These are phyloP conservation scores for Penicillium brevicompactum DNA, from an alignment of 2,329 filamentous ascomycete species.

Conservation along the genomic window DNA sequence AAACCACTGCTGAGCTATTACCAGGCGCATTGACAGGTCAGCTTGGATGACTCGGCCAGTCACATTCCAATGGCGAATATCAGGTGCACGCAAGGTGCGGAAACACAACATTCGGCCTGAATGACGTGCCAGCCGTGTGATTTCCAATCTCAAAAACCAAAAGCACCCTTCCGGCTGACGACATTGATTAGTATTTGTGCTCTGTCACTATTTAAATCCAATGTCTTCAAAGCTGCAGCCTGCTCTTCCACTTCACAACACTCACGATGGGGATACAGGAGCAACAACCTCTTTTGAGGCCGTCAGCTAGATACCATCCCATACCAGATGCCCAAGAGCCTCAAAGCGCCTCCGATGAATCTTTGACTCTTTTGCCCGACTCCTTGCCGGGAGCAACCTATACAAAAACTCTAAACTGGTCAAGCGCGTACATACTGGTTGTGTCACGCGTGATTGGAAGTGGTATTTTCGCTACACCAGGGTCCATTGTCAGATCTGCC, in stretches of 20 bases:
- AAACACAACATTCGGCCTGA: slow-evolving; percentile 26
- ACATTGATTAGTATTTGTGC: not conserved
- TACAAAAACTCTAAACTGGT: slow-evolving; percentile 64
- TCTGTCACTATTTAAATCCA: not conserved
- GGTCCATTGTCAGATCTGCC: slow-evolving; percentile 65
- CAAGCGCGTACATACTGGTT: slow-evolving; percentile 66
- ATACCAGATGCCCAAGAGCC: not conserved
- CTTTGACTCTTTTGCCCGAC: slow-evolving; percentile 45
- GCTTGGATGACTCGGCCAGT: not conserved
- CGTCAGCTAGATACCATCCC: not conserved
- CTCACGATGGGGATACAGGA: slow-evolving; percentile 22
- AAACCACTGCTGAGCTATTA: not conserved
- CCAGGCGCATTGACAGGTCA: not conserved
- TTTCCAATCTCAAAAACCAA: slow-evolving; percentile 14
- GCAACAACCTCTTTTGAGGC: slow-evolving; percentile 21
- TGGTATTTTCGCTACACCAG: slow-evolving; percentile 73
- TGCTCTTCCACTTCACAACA: not conserved
- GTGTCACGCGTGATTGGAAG: slow-evolving; percentile 70
- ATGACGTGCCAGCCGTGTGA: slow-evolving; percentile 33
- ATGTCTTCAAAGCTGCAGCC: not conserved
- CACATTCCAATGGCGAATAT: slow-evolving; percentile 2
- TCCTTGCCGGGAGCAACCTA: slow-evolving; percentile 48
- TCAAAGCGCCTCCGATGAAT: not conserved
- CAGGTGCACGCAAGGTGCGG: slow-evolving; percentile 14
- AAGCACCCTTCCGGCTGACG: slow-evolving; percentile 4